Evolutionary conservation across 2,329 filamentous ascomycete genomes (phyloP).

Genomic region (Paecilomyces dactylethromorphus): DNA sequence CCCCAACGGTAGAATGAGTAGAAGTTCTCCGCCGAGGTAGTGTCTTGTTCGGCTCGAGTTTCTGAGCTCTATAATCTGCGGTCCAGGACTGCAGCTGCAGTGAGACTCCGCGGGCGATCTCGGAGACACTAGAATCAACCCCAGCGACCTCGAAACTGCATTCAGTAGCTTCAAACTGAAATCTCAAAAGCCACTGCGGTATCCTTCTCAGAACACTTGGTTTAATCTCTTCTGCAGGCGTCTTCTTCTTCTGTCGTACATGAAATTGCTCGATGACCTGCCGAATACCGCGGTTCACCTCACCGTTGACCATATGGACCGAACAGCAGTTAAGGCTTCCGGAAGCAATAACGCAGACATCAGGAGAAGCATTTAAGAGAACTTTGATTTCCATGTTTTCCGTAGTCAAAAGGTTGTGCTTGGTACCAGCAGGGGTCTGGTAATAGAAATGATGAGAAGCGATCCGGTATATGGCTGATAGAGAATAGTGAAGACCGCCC

Average conservation of each 20-base stretch:
- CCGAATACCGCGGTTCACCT: constrained; percentile 85
- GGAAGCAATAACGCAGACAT: constrained; percentile 73
- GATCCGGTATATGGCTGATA: constrained; percentile 74
- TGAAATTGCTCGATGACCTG: constrained; percentile 85
- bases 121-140: constrained; percentile 74
- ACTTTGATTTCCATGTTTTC: constrained; percentile 83
- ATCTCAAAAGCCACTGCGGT: constrained; percentile 77
- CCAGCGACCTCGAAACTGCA: constrained; percentile 89
- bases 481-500: constrained; percentile 77
- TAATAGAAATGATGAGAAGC: constrained; percentile 90
- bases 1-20: constrained; percentile 61
- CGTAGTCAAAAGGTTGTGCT: constrained; percentile 80
- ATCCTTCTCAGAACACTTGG: constrained; percentile 69
- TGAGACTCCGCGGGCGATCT: constrained; percentile 73
- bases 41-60: constrained; percentile 50
- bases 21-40: constrained; percentile 63
- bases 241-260: constrained; percentile 55
- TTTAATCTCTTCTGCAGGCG: constrained; percentile 45
- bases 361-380: constrained; percentile 76
- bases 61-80: constrained; percentile 80
- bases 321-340: constrained; percentile 81
- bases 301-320: constrained; percentile 80
- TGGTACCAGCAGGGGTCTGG: constrained; percentile 73
- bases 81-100: constrained; percentile 83
- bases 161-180: constrained; percentile 78